Evolutionary conservation across 768 basidiomycete species (phyloP).

Genomic region (Termitomyces sp.): DNA sequence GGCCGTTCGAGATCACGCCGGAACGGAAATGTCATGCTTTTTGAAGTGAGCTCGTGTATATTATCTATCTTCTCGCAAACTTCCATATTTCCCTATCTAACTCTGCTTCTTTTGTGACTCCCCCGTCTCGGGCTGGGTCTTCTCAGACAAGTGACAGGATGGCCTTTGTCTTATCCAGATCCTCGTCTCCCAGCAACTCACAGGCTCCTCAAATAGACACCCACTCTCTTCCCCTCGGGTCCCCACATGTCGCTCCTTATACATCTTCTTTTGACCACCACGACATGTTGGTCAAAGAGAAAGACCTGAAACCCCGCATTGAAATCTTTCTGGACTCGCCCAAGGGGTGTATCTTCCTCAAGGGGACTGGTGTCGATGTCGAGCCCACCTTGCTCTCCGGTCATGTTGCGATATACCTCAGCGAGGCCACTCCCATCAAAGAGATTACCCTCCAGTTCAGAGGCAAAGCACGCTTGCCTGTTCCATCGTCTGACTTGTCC

Average conservation of each 20-base stretch:
- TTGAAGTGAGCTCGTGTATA: background rate
- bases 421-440: slow-evolving; percentile 78
- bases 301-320: slow-evolving; percentile 45
- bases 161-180: slow-evolving; percentile 19
- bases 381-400: slow-evolving; percentile 81
- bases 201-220: slow-evolving; percentile 10
- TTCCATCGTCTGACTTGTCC: slow-evolving; percentile 52
- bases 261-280: slow-evolving; percentile 5
- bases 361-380: slow-evolving; percentile 78
- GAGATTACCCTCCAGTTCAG: slow-evolving; percentile 81
- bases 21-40: background rate
- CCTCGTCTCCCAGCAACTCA: slow-evolving; percentile 10
- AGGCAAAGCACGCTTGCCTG: slow-evolving; percentile 75
- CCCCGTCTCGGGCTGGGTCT: background rate
- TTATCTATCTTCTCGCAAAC: too few species aligned
- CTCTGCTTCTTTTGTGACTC: background rate
- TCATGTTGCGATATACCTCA: slow-evolving; percentile 71
- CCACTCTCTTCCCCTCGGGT: background rate
- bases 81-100: background rate
- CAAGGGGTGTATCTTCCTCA: slow-evolving; percentile 48
- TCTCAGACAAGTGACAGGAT: slow-evolving; percentile 8
- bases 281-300: slow-evolving; percentile 38
- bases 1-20: background rate
- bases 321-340: slow-evolving; percentile 76
- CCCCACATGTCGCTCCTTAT: slow-evolving; percentile 3